Evolutionary conservation across 306 rosid species (phyloP).

Genomic region (Malus domestica): DNA sequence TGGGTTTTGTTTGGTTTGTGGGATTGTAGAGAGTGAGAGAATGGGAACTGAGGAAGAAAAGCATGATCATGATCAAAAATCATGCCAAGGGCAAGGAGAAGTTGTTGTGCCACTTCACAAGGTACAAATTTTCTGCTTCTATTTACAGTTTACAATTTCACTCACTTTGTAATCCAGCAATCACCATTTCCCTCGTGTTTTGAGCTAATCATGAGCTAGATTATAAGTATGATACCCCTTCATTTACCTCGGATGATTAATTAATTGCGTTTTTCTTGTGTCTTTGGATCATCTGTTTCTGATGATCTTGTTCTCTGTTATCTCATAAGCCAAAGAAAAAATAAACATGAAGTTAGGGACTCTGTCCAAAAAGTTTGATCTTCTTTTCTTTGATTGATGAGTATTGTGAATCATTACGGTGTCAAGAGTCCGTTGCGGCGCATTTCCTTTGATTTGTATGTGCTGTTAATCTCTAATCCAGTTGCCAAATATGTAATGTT

Average conservation of each 20-base stretch:
- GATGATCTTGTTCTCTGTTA: background rate
- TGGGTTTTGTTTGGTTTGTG: slow-evolving; percentile 18
- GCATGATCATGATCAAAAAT: slow-evolving; percentile 17
- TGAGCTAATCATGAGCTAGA: background rate
- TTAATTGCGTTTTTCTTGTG: background rate
- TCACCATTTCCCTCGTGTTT: background rate
- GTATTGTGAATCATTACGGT: background rate
- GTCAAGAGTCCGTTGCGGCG: no score
- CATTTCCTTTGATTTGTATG: no score
- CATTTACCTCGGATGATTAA: background rate
- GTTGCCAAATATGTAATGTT: no score
- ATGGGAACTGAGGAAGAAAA: slow-evolving; percentile 47
- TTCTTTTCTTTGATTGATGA: background rate
- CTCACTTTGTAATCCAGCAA: background rate
- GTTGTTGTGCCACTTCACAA: slow-evolving; percentile 33
- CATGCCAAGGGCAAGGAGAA: slow-evolving; percentile 35
- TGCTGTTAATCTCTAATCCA: no score
- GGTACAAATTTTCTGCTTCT: slow-evolving; percentile 32
- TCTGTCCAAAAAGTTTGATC: background rate
- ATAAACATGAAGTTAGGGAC: background rate
- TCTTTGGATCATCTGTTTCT: background rate
- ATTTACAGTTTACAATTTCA: background rate
- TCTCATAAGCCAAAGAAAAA: background rate
- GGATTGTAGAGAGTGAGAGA: slow-evolving; percentile 3
- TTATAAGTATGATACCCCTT: background rate